Base-by-base conservation (phyloP, 345 rosid species). In the Brassica nigra region DNA sequence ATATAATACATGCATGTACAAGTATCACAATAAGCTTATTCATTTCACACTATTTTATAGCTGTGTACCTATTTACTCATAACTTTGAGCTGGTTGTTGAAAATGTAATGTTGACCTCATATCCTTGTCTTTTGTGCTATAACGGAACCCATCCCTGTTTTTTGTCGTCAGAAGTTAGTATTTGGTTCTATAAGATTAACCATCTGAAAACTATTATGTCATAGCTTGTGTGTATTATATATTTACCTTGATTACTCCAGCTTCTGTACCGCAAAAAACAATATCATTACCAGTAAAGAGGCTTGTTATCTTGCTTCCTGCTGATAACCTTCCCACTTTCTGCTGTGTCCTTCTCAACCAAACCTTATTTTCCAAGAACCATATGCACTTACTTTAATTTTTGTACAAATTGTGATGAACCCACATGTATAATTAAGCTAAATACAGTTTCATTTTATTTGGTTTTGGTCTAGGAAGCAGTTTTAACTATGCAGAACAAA, bases 61-160 rank as follows among this genome's bases (percentile, higher is more conserved):
- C 65, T 74, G 42, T 80, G 70, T 69, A 75, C 63, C 63, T 58
- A 58, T 80, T 54, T 80, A 69, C 79, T 75, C 69, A 59, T 66
- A 73, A 58, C 74, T 14, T 62, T 62, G 74, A 68, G 75, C 63
- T 74, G 66, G 23, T 49, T 74, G 69, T 73, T 42, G 68, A 47
- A 66, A 57, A 42, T 73, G 23, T 47, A 79, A 61, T 15, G 58
- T 30, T 62, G 61, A 33, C 58, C 39, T 79, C 64, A 30, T 34
- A 28, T 47, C 36, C 27, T 63, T 49, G 64, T 66, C 66, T 62
- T 63, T 70, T 69, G 36, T 78, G 68, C 82, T 86, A 92, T 27
- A 91, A 85, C 8, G 97, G 97, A 78, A 94, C 87, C 98, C 97
- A 94, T 29, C 97, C 98, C 97, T 94, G 89, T 77, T 12, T 71